Conservation (phyloP, 495 filamentous ascomycete genomes). For the Aspergillus avenaceus region DNA sequence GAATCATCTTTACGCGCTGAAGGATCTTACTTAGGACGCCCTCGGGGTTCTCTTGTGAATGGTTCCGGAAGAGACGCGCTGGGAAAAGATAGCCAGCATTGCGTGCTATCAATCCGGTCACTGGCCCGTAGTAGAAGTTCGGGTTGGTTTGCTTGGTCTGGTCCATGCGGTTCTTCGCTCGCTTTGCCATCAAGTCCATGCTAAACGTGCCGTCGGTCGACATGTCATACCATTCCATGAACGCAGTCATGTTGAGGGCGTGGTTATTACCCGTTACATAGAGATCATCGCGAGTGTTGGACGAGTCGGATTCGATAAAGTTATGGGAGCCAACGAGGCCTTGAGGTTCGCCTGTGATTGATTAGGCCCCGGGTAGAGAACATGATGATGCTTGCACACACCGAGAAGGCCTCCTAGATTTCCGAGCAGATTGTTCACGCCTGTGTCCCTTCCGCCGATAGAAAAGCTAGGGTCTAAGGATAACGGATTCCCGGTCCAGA, state of each 20-base stretch:
- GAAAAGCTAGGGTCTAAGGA: slow-evolving; percentile 38
- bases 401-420: slow-evolving; percentile 27
- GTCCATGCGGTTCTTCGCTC: slow-evolving; percentile 36
- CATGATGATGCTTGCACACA: slow-evolving; percentile 3
- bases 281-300: slow-evolving; percentile 49
- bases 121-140: slow-evolving; percentile 50
- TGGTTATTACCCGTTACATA: slow-evolving; percentile 43
- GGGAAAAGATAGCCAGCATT: slow-evolving; percentile 46
- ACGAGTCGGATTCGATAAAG: slow-evolving; percentile 54
- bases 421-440: slow-evolving; percentile 28
- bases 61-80: slow-evolving; percentile 42
- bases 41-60: slow-evolving; percentile 41
- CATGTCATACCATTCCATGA: slow-evolving; percentile 36
- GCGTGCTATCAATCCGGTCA: slow-evolving; percentile 42
- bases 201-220: slow-evolving; percentile 30
- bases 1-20: background rate
- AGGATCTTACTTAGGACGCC: slow-evolving; percentile 33
- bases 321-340: slow-evolving; percentile 53
- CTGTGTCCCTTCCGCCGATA: slow-evolving; percentile 28
- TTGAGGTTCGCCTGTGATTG: slow-evolving; percentile 25
- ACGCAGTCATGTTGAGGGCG: slow-evolving; percentile 40
- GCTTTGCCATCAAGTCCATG: slow-evolving; percentile 34
- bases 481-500: slow-evolving; percentile 45
- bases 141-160: slow-evolving; percentile 48
- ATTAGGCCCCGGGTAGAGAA: background rate